A percentile compares a stretch with the other conserved stretches of the same genome.
Conservation (phyloP, 192 early-diverging fungal species). For the Rhizophagus prolifer region DNA sequence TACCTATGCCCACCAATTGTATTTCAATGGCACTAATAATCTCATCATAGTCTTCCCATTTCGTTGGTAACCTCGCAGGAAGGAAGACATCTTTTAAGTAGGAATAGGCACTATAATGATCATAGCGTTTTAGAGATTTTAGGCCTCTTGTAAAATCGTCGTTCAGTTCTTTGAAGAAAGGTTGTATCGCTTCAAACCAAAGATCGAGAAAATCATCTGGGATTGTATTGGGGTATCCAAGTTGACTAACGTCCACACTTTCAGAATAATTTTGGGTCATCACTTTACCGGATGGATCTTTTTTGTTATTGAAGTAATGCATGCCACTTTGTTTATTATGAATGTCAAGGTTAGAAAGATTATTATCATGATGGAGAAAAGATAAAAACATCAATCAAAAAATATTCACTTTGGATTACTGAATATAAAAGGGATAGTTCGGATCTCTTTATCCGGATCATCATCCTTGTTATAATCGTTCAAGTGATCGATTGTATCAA, state of each 20-base stretch:
- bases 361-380: not conserved
- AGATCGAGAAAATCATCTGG: not conserved
- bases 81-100: slow-evolving; percentile 5
- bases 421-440: slow-evolving; percentile 29
- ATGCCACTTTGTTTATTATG: not conserved
- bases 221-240: not conserved
- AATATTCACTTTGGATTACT: slow-evolving; percentile 28
- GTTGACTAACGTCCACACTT: not conserved
- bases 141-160: not conserved
- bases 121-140: not conserved
- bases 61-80: not conserved
- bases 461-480: slow-evolving; percentile 24
- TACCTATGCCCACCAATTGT: not conserved
- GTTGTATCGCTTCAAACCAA: not conserved
- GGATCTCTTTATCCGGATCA: slow-evolving; percentile 5
- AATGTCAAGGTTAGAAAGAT: not conserved
- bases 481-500: slow-evolving; percentile 32
- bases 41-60: not conserved
- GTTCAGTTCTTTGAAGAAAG: not conserved
- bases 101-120: not conserved
- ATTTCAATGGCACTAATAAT: slow-evolving; percentile 8
- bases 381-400: not conserved
- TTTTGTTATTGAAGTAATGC: not conserved
- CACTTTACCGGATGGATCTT: not conserved
- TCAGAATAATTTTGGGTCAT: not conserved